These are phyloP conservation scores for Zygosaccharomyces pseudorouxii DNA, from an alignment of 805 yeast species.

Conservation along the genomic window DNA sequence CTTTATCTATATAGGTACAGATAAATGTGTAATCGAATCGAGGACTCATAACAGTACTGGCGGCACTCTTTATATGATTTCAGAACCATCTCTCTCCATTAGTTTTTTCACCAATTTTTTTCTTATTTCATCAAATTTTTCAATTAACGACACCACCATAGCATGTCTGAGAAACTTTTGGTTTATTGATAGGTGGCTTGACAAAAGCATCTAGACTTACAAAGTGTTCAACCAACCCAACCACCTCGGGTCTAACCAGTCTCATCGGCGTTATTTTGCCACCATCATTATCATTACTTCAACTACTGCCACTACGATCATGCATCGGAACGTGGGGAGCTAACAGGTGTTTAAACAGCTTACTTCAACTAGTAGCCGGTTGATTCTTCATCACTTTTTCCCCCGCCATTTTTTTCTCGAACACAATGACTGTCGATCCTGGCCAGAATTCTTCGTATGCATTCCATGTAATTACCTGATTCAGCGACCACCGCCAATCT, in stretches of 20 bases:
- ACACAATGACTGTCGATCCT: not conserved
- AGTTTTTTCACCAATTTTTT: not conserved
- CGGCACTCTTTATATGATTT: not conserved
- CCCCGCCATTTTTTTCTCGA: not conserved
- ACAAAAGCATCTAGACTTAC: not conserved
- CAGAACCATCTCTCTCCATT: not conserved
- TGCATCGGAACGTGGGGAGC: not conserved
- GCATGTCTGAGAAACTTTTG: not conserved
- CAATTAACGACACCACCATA: not conserved
- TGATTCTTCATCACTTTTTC: not conserved
- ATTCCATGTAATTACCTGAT: conserved; percentile 1
- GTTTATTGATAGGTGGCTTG: not conserved
- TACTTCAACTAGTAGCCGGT: not conserved
- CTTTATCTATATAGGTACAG: not conserved
- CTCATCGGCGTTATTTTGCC: not conserved
- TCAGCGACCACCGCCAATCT: not conserved
- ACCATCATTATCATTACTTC: not conserved
- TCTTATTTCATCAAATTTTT: too few relatives aligned
- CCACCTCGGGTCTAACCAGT: not conserved
- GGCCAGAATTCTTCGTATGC: conserved; percentile 4
- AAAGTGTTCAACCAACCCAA: not conserved
- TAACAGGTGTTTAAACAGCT: not conserved
- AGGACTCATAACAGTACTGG: not conserved
- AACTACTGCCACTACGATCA: not conserved
- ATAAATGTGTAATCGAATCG: not conserved